Evolutionary conservation across 306 rosid genomes (phyloP), one percentile per base, ranked within the genome.

Genomic region (Quercus berberidifolia): DNA sequence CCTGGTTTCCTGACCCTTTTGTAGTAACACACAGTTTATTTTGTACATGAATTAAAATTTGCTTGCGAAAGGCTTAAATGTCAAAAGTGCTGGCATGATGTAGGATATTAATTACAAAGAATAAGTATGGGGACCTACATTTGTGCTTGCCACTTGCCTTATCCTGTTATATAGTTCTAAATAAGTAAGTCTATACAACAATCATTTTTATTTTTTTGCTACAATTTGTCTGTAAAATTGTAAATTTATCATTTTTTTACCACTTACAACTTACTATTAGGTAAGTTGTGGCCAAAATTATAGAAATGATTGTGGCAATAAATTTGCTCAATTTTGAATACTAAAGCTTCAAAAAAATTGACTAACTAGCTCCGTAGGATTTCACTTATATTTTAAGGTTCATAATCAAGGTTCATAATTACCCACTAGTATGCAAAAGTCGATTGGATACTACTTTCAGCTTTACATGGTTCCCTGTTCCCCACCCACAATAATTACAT

Each of bases 201-300:
- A 41, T 41, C 12, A 41, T 41, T 41, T 41, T 41, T 0, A 41
- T 41, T 2, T 8, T 8, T 41, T 41, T 41, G 11, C 0, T 0
- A 2, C 46, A 2, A 41, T 2, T 41, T 41, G 46, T 8, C 0
- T 0, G 0, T 41, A 0, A 8, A 41, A 41, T 41, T 41, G 12
- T 41, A 41, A 41, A 41, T 0, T 41, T 41, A 41, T 41, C 3
- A 41, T 41, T 41, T 35, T 38, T 8, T 8, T 20, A 13, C 6
- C 1, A 38, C 3, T 38, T 38, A 38, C 1, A 38, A 7, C 0
- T 38, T 38, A 38, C 0, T 1, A 7, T 7, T 1, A 1, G 3
- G 11, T 0, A 38, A 38, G 3, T 38, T 38, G 11, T 8, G 12
- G 0, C 12, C 0, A 41, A 41, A 41, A 41, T 41, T 8, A 0